Conservation (phyloP, 345 rosid species). For the Syzygium jambos region DNA sequence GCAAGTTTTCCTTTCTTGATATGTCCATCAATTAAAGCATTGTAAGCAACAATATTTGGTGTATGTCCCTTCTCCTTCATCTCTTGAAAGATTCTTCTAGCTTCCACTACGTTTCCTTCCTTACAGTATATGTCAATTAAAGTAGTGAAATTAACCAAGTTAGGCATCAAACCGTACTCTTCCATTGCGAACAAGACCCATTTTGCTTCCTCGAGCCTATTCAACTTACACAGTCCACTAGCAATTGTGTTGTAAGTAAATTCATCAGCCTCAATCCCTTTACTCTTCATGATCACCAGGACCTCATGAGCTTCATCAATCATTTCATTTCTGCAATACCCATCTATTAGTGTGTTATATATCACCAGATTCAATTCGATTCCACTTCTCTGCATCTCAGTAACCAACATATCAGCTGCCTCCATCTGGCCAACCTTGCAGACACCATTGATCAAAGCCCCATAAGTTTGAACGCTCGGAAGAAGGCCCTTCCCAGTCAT, state of each 20-base stretch:
- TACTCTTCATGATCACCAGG: constrained; percentile 52
- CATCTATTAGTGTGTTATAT: constrained; percentile 61
- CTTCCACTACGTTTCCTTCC: constrained; percentile 77
- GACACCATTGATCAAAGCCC: constrained; percentile 66
- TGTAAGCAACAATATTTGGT: constrained; percentile 52
- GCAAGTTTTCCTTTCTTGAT: constrained; percentile 55
- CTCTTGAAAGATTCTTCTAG: constrained; percentile 49
- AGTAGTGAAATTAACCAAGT: constrained; percentile 52
- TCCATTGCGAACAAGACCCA: constrained; percentile 44
- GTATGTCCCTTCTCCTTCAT: constrained; percentile 44
- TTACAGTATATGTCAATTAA: constrained; percentile 69
- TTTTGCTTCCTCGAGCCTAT: constrained; percentile 64
- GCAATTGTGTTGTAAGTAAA: constrained; percentile 58
- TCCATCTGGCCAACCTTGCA: constrained; percentile 73
- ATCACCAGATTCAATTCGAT: constrained; percentile 42
- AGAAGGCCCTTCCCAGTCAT: constrained; percentile 44
- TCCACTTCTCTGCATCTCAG: constrained; percentile 66
- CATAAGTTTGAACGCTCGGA: constrained; percentile 57
- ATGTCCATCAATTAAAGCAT: constrained; percentile 59
- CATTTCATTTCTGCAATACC: constrained; percentile 57
- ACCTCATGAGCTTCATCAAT: constrained; percentile 55
- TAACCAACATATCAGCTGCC: constrained; percentile 57
- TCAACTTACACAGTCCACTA: constrained; percentile 42
- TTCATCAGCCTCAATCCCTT: constrained; percentile 58
- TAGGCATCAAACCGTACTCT: constrained; percentile 39